Evolutionary conservation across 306 rosid genomes (phyloP), one percentile per base, ranked within the genome.

Genomic region (Acacia crassicarpa): DNA sequence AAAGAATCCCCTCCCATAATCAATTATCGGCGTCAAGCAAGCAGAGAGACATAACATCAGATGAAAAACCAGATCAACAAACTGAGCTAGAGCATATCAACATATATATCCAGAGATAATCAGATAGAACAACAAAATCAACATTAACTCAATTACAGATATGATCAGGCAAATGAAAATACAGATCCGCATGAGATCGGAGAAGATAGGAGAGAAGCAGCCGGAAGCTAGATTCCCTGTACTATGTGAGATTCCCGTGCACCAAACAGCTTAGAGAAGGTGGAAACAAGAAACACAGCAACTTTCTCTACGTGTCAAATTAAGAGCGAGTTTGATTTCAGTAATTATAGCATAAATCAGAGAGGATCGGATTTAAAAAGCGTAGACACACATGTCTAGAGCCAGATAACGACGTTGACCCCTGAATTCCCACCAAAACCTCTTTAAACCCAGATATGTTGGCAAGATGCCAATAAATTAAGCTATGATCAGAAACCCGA

Each of bases 391-490:
- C 53, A 65, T 72, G 16, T 61, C 65, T 12, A 9, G 56, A 43
- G 71, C 6, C n/a, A 77, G 73, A 79, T 10, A 59, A 77, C 40
- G 45, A 25, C 35, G 62, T 32, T 44, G 49, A 41, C 59, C 45
- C 54, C 22, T 44, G 82, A 86, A 76, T 62, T 84, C 69, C 45
- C 71, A 72, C 61, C 58, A 27, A 79, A 76, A 45, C 40, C 44
- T 76, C 68, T 86, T 75, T 77, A 86, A 86, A 80, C 78, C 76
- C 61, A 81, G 83, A 71, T 56, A 0, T 14, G 62, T 51, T 80
- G 85, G 20, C 14, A 63, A 45, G 70, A 80, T 17, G 15, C 40
- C 80, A 75, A 81, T 43, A 77, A 32, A 85, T 77, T 30, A 67
- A 53, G 54, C 5, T 10, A 3, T 48, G 85, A 83, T 83, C 83